Conservation (phyloP, 176 grass and related monocot genomes). For the Metroxylon sagu region DNA sequence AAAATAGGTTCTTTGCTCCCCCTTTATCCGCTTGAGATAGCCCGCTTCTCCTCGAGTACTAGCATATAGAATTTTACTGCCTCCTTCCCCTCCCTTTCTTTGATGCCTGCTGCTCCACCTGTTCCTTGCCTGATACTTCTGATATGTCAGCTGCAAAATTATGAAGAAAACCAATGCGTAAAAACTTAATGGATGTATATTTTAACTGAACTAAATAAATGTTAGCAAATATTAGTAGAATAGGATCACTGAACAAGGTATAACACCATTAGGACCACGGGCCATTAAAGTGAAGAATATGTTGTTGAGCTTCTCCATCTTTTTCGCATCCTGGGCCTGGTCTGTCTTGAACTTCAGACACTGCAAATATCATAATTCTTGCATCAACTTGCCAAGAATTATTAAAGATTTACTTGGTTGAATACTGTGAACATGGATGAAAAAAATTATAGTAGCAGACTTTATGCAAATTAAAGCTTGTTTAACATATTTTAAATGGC, state of each 20-base stretch:
- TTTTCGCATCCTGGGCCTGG: slow-evolving; percentile 92
- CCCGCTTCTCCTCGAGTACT: no score
- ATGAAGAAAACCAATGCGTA: slow-evolving; percentile 2
- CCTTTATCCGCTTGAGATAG: no score
- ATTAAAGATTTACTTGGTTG: no score
- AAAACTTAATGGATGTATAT: background rate
- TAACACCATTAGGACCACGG: slow-evolving; percentile 69
- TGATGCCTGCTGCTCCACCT: slow-evolving; percentile 56
- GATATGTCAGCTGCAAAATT: slow-evolving; percentile 57
- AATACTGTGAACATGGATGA: no score
- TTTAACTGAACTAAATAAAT: background rate
- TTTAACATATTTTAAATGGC: no score
- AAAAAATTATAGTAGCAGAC: no score
- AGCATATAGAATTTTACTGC: slow-evolving; percentile 28
- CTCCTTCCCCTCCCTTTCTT: slow-evolving; percentile 89
- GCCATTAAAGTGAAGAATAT: slow-evolving; percentile 92
- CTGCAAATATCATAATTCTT: slow-evolving; percentile 26
- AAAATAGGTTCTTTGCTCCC: no score
- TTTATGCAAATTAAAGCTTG: no score
- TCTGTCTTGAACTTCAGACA: slow-evolving; percentile 96
- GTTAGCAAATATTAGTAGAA: background rate
- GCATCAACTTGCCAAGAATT: background rate
- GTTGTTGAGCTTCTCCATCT: slow-evolving; percentile 97
- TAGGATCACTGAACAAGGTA: background rate
- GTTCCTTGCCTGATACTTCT: slow-evolving; percentile 84